phyloP scores from a whole-genome alignment of 1,284 basidiomycete species.

The Anthracocystis panici-leucophaei region DNA sequence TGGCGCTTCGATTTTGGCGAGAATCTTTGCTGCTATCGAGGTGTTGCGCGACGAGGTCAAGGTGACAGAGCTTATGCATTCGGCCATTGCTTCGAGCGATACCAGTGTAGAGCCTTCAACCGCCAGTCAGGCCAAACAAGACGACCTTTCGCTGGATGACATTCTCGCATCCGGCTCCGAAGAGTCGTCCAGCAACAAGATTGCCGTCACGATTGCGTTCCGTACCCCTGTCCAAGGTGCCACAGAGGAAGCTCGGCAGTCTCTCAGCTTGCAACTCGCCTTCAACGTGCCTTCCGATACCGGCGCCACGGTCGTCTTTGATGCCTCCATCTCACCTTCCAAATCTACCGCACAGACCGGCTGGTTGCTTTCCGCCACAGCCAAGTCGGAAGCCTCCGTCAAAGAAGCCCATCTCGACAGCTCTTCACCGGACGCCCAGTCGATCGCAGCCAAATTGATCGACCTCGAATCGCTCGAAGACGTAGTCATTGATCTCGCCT shows the following conservation, averaged over 20 bases:
- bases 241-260: constrained; percentile 20
- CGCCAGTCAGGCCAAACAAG: not conserved
- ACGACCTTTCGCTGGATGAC: constrained; percentile 32
- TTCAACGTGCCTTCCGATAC: constrained; percentile 24
- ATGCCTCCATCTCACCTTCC: constrained; percentile 29
- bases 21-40: constrained; percentile 48
- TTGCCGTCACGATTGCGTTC: constrained; percentile 46
- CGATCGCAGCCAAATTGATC: constrained; percentile 18
- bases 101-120: not conserved
- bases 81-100: constrained; percentile 34
- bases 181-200: not conserved
- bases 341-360: constrained; percentile 11
- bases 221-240: constrained; percentile 21
- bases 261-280: constrained; percentile 29
- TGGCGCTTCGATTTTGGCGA: constrained; percentile 20
- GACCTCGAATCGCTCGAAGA: constrained; percentile 39
- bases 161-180: constrained; percentile 15
- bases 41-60: constrained; percentile 44
- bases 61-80: constrained; percentile 45
- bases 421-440: constrained; percentile 20
- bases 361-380: constrained; percentile 33
- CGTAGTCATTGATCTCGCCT: constrained; percentile 22
- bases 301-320: constrained; percentile 18
- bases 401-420: constrained; percentile 24
- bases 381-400: not conserved